Conservation (phyloP, 441 rosid genomes). For the Erodium moschatum region DNA sequence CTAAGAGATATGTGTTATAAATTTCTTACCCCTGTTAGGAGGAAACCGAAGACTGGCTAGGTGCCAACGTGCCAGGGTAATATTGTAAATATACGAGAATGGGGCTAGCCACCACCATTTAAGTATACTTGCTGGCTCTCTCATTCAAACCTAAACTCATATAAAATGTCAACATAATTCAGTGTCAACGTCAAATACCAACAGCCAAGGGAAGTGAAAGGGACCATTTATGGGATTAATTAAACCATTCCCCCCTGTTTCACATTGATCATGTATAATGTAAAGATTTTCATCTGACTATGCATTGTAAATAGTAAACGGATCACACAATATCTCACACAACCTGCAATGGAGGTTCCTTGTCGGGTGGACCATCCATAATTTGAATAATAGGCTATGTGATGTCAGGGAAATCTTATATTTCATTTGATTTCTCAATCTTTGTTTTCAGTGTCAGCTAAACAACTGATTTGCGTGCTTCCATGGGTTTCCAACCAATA, state of each 20-base stretch:
- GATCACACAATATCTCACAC: too few species aligned
- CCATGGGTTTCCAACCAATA: slow-evolving; percentile 43
- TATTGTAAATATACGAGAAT: background rate
- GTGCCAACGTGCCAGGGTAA: background rate
- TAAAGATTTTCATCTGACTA: slow-evolving; percentile 14
- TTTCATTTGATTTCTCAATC: slow-evolving; percentile 2
- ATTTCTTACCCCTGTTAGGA: too few species aligned
- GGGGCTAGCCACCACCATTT: slow-evolving; percentile 1
- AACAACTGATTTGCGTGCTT: slow-evolving; percentile 61
- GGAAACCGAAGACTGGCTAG: background rate
- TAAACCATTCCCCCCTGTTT: slow-evolving; percentile 18
- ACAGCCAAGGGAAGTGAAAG: slow-evolving; percentile 28
- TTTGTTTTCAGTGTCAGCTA: slow-evolving; percentile 42
- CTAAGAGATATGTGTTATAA: too few species aligned
- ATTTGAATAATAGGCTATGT: slow-evolving; percentile 23
- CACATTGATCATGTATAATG: slow-evolving; percentile 14
- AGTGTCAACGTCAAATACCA: slow-evolving; percentile 37
- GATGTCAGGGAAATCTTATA: slow-evolving; percentile 28
- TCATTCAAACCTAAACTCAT: slow-evolving; percentile 30
- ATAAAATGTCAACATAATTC: slow-evolving; percentile 25
- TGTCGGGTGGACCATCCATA: slow-evolving; percentile 33
- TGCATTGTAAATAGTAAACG: slow-evolving; percentile 9
- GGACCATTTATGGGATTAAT: slow-evolving; percentile 15
- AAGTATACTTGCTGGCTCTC: slow-evolving; percentile 6
- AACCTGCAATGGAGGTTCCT: slow-evolving; percentile 24